Base-by-base conservation (phyloP, 2,329 filamentous ascomycete species). In the Aspergillus calidoustus region DNA sequence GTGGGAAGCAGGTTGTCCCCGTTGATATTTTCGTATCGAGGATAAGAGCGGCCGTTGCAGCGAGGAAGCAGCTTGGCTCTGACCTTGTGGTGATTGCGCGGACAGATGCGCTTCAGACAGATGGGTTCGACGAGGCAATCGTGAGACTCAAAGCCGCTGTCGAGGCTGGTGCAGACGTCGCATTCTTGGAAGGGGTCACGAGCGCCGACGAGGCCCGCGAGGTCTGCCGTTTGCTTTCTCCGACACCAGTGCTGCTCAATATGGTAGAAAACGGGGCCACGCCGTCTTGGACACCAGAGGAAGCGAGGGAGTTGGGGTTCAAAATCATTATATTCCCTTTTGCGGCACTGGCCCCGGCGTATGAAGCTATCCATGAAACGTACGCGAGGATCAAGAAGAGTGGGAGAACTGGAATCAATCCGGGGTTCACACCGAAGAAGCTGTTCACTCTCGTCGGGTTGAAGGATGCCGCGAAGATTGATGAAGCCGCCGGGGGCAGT, bases 1-100 rank as follows among this genome's bases (percentile, higher is more conserved):
- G 71, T 1, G 77, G 76, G 31, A 80, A 79, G 61, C 72, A 74
- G 30, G 74, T 79, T 5, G 77, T 80, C 19, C 63, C 69, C 15
- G 54, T 69, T 3, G 76, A 77, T 0, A 71, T 74, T 47, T 79
- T 73, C 55, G 62, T 74, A 19, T 74, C 68, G 4, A 72, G 77
- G 1, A 72, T 79, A 28, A 73, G 75, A 1, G 76, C 77, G 4
- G 77, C 76, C 11, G 74, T 74, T 59, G 22, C 69, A 52, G 72
- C 73, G 25, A 71, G 72, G n/a, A 68, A 78, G 38, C 65, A 72
- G 3, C 66, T 74, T 47, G 69, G 69, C 31, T 78, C 75, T 8
- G 76, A 80, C 51, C 79, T 80, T 48, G 72, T 80, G 17, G 67
- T 80, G n/a, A 80, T 80, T 64, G 79, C 79, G 7, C 74, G 79